phyloP scores from a whole-genome alignment of 208 protist species.

The Leishmania major region DNA sequence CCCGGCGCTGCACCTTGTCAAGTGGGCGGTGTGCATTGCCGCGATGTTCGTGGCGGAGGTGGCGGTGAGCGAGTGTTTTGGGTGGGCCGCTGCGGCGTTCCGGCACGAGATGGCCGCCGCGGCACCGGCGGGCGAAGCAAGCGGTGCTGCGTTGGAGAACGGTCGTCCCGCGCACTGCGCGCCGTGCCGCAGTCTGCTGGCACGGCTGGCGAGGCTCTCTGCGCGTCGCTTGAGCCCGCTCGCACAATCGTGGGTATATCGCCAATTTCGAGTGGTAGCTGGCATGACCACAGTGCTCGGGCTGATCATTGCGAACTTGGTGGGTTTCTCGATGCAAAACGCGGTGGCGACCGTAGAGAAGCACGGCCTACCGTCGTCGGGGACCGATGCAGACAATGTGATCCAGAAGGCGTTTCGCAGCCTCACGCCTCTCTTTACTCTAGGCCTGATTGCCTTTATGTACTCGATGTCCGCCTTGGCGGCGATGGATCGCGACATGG shows the following conservation, averaged over 20 bases:
- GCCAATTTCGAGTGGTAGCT: constrained; percentile 28
- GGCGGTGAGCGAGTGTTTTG: constrained; percentile 32
- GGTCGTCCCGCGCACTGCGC: not conserved
- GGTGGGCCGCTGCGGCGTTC: constrained; percentile 16
- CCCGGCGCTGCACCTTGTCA: no score
- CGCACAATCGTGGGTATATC: constrained; percentile 15
- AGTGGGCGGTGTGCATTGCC: no score
- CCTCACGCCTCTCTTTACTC: not conserved
- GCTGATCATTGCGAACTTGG: constrained; percentile 66
- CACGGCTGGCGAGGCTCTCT: constrained; percentile 18
- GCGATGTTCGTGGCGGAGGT: no score
- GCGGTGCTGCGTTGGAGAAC: not conserved
- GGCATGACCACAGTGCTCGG: constrained; percentile 38
- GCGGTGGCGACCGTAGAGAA: not conserved
- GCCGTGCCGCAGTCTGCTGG: not conserved
- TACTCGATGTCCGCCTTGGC: not conserved
- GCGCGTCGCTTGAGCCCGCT: constrained; percentile 14
- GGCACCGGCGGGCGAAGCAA: not conserved
- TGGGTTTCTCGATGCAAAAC: constrained; percentile 31
- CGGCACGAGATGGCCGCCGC: constrained; percentile 24
- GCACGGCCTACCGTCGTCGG: not conserved
- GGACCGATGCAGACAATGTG: constrained; percentile 1
- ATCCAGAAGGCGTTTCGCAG: not conserved
- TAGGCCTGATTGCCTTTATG: not conserved
- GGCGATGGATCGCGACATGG: constrained; percentile 18